Evolutionary conservation across 1,284 basidiomycete genomes (phyloP).

Genomic region (Thelephora terrestris): DNA sequence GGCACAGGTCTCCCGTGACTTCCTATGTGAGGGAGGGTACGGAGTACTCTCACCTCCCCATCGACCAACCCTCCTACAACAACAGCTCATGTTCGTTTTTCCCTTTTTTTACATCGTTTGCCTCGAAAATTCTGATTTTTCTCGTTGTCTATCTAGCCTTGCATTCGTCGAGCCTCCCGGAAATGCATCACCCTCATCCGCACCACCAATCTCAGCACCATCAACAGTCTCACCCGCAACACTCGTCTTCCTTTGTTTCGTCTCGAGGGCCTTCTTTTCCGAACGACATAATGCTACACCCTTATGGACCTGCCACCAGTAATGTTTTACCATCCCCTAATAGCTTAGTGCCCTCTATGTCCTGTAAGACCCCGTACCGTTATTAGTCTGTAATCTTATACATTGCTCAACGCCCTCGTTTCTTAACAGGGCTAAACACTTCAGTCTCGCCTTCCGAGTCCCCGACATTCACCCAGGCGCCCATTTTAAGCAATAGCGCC

Average conservation of each 20-base stretch:
- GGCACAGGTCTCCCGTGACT: constrained; percentile 26
- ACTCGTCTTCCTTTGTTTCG: constrained; percentile 9
- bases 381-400: constrained; percentile 63
- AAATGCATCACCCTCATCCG: background rate
- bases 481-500: constrained; percentile 4
- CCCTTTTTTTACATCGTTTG: background rate
- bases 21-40: constrained; percentile 34
- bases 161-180: background rate
- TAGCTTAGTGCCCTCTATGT: constrained; percentile 26
- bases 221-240: background rate
- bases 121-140: too few species aligned
- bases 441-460: constrained; percentile 16
- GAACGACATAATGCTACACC: constrained; percentile 31
- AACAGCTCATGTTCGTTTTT: background rate
- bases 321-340: constrained; percentile 24
- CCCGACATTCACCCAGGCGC: constrained; percentile 12
- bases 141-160: background rate
- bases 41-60: constrained; percentile 18
- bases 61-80: constrained; percentile 11
- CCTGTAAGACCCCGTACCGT: constrained; percentile 63
- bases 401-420: constrained; percentile 55
- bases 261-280: constrained; percentile 26
- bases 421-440: constrained; percentile 39
- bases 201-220: background rate
- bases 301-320: constrained; percentile 22